Evolutionary conservation across 2,329 filamentous ascomycete species (phyloP).

Genomic region (Colletotrichum destructivum): DNA sequence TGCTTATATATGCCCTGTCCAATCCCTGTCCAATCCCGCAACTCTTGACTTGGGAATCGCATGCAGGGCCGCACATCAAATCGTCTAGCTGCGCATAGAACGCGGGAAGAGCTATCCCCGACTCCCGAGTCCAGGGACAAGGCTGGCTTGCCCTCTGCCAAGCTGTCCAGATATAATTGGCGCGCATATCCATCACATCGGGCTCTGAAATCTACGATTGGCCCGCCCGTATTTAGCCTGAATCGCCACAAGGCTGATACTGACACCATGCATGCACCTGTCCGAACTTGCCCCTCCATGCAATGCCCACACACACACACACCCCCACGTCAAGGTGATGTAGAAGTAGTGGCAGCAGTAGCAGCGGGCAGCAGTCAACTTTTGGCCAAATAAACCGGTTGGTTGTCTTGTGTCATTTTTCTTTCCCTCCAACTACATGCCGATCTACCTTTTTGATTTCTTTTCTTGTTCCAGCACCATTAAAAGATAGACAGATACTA

Average conservation of each 20-base stretch:
- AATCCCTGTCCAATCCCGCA: conserved; percentile 19
- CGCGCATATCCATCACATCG: conserved; percentile 32
- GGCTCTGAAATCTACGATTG: conserved; percentile 22
- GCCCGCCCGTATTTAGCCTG: conserved; percentile 38
- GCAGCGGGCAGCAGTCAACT: conserved; percentile 16
- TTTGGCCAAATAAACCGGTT: conserved; percentile 19
- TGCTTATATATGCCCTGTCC: conserved; percentile 7
- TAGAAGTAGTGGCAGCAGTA: conserved; percentile 10
- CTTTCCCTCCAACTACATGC: not conserved
- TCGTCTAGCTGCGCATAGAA: conserved; percentile 21
- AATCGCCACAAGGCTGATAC: conserved; percentile 39
- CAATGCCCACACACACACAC: conserved; percentile 9
- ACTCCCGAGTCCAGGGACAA: conserved; percentile 35
- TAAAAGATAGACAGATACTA: conserved; percentile 12
- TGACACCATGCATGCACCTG: conserved; percentile 32
- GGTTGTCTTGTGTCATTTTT: conserved; percentile 1
- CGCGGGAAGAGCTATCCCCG: conserved; percentile 34
- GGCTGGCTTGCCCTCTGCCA: conserved; percentile 36
- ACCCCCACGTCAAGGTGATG: conserved; percentile 42
- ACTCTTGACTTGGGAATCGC: not conserved
- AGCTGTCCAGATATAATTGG: conserved; percentile 36
- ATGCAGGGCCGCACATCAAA: conserved; percentile 14
- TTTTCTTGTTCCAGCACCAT: not conserved
- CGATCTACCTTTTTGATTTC: not conserved
- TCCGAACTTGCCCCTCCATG: conserved; percentile 35